Conservation (phyloP, 176 grass and related monocot genomes). For the Dactylis glomerata region DNA sequence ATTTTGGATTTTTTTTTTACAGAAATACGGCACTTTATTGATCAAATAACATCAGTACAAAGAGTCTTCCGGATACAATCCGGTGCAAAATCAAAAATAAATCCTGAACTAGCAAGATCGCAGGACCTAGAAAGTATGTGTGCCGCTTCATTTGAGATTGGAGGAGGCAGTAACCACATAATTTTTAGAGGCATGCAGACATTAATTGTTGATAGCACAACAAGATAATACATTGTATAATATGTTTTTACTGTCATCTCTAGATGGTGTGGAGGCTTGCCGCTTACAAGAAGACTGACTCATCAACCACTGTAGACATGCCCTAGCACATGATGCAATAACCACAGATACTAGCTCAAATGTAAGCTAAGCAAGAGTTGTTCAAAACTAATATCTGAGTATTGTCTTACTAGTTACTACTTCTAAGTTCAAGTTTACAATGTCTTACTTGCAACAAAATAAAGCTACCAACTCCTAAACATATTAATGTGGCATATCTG, state of each 20-base stretch:
- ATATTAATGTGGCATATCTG: neutral
- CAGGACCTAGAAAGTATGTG: too few species aligned
- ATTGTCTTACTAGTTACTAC: neutral
- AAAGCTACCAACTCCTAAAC: neutral
- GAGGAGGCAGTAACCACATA: neutral
- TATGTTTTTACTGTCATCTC: slow-evolving; percentile 1
- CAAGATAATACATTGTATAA: neutral
- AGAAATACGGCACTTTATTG: too few species aligned
- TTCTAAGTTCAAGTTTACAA: neutral
- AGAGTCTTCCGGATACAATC: too few species aligned
- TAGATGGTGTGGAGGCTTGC: neutral
- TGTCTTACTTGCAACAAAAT: neutral
- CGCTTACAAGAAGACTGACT: neutral
- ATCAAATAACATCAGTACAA: too few species aligned
- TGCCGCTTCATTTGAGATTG: too few species aligned
- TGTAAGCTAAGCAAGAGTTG: neutral
- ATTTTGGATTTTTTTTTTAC: too few species aligned
- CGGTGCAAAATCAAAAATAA: too few species aligned
- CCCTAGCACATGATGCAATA: neutral
- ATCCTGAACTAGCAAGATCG: too few species aligned
- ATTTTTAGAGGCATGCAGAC: neutral
- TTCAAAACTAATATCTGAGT: neutral
- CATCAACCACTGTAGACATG: neutral
- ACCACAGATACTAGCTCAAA: neutral
- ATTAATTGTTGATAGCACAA: neutral